Base-by-base conservation (phyloP, 2,329 filamentous ascomycete species). In the Diplodia seriata region DNA sequence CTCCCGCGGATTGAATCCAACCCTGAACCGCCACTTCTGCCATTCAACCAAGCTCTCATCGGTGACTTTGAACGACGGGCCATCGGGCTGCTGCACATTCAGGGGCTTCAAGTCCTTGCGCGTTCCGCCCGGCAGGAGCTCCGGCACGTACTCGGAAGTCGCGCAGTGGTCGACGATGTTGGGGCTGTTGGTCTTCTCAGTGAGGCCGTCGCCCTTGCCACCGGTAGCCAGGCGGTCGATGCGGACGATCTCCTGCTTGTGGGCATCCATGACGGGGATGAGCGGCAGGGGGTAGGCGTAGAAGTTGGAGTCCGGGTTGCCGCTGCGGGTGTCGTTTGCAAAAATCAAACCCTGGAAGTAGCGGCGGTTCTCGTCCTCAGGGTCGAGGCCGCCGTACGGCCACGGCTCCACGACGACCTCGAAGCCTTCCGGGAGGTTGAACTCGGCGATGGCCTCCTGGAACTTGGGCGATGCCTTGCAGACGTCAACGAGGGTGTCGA, bases 31-130 rank as follows among this genome's bases (percentile, higher is more conserved):
- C 81, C 81, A 83, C 71, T 82, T 83, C 72, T 83, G 80, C 81
- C 81, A 83, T 51, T 82, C 78, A 12, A 83, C 76, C 4, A 81
- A 71, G 18, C 77, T 79, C 33, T 82, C 78, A 31, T 82, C 76
- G 1, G 75, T 80, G 11, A 91, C 82, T 0, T 78, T 81, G 77
- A 93, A 92, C 1, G 87, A 90, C 0, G 89, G 85, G 0, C 90
- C 90, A 36, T 91, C 86, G 0, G 87, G 87, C 70, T 94, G 91
- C 1, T 87, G 83, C 55, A 94, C 88, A 71, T 92, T 87, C 74
- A 93, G 85, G 5, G 90, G 90, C 77, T 91, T 92, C 18, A 83
- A 73, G 66, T 82, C 81, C 54, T 79, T 76, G 23, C 82, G 73
- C 1, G 74, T 69, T 5, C 78, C 80, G 9, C 77, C 76, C 5